Evolutionary conservation across 179 eudicot species (phyloP).

Genomic region (Silene noctiflora): DNA sequence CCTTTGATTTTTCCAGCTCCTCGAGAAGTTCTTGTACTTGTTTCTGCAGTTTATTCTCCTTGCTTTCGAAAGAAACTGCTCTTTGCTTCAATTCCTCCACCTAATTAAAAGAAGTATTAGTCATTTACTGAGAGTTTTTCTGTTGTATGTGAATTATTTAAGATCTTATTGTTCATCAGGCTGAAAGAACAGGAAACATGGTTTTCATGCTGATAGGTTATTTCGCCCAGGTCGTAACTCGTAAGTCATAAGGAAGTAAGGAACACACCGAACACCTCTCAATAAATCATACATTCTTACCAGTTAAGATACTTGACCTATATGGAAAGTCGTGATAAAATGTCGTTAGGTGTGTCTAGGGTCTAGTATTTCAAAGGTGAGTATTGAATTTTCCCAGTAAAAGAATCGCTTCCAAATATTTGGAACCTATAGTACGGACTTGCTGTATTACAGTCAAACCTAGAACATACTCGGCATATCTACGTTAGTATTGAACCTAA

Average conservation of each 20-base stretch:
- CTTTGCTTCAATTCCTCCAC: slow-evolving; percentile 71
- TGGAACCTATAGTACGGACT: too few species aligned
- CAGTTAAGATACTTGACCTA: too few species aligned
- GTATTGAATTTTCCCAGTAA: too few species aligned
- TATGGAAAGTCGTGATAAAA: too few species aligned
- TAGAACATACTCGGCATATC: neutral
- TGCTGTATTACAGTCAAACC: too few species aligned
- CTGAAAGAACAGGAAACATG: neutral
- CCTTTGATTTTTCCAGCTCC: slow-evolving; percentile 39
- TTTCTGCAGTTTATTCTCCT: slow-evolving; percentile 47
- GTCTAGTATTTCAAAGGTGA: too few species aligned
- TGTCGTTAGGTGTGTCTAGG: too few species aligned
- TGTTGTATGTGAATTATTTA: neutral
- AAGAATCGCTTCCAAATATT: too few species aligned
- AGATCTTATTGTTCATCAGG: neutral
- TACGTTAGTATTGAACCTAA: neutral
- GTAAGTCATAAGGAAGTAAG: too few species aligned
- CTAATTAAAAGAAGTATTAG: slow-evolving; percentile 32
- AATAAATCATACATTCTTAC: too few species aligned
- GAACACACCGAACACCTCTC: too few species aligned
- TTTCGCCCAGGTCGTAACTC: too few species aligned
- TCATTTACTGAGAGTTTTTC: neutral
- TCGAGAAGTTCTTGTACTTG: slow-evolving; percentile 41
- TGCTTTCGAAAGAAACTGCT: slow-evolving; percentile 44
- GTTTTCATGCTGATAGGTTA: neutral